Evolutionary conservation across 345 rosid genomes (phyloP), one percentile per base, ranked within the genome.

Genomic region (Punica granatum): DNA sequence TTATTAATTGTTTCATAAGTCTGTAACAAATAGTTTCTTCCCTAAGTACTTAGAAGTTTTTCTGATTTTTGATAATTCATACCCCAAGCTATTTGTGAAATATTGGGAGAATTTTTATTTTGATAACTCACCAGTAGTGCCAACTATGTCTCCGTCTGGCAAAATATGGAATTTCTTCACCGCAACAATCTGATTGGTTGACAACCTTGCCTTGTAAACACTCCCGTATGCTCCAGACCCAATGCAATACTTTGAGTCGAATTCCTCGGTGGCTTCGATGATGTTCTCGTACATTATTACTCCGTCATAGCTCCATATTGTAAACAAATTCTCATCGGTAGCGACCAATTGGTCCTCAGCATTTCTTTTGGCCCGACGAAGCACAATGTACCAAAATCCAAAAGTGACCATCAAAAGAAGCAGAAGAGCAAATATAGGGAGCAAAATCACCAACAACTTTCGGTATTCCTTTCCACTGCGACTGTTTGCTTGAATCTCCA

Each of bases 161-260:
- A 31, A 23, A 12, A 9, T 1, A 0, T 70, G 69, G 9, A 77
- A 26, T 66, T 73, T 81, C 65, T 81, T 77, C 14, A 81, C 72
- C 2, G 80, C 84, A 11, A 81, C 74, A n/a, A 59, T 30, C 9
- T 36, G 48, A 3, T 70, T 72, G 2, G 64, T 25, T 0, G 16
- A 30, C 25, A 77, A 28, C 16, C 67, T 60, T 15, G 76, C 79
- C 62, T 49, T 75, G 71, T 75, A 77, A 7, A 77, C 77, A 7
- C 66, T 64, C 28, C 73, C 84, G 1, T 26, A 60, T 21, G 74
- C 72, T 1, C 81, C 78, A 30, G 25, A 4, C 2, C 81, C 81
- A 15, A 77, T 73, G 63, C 74, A 75, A 26, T 72, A 67, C 42
- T n/a, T 53, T 6, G 42, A 23, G 5, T 76, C 28, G 31, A 77